Evolutionary conservation across 371 early-diverging fungal species (phyloP).

Genomic region (Zychaea mexicana): DNA sequence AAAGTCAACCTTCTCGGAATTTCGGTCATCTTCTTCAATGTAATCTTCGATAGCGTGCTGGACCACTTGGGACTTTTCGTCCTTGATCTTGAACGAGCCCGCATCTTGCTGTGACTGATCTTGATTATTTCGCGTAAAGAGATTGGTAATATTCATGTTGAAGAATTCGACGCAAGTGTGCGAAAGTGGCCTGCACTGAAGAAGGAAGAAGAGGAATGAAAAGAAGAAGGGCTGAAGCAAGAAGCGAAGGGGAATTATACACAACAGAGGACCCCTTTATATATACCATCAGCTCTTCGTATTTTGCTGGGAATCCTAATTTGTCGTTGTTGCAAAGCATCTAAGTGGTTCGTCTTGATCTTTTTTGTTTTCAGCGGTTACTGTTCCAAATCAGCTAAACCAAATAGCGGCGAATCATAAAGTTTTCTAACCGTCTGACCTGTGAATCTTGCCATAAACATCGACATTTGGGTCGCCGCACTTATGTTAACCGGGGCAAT

Average conservation of each 20-base stretch:
- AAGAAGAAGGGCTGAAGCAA: slow-evolving; percentile 1
- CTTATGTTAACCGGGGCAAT: neutral
- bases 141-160: neutral
- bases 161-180: too few relatives aligned
- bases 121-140: slow-evolving; percentile 2
- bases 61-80: slow-evolving; percentile 28
- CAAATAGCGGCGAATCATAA: slow-evolving; percentile 3
- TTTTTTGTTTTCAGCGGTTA: neutral
- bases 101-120: neutral
- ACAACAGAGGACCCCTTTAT: neutral
- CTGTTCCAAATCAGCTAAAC: slow-evolving; percentile 7
- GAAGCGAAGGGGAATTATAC: neutral
- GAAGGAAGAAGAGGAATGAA: slow-evolving; percentile 1
- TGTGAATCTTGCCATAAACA: neutral
- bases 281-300: neutral
- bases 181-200: neutral
- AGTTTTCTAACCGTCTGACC: slow-evolving; percentile 2
- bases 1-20: slow-evolving; percentile 27
- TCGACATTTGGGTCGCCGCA: neutral
- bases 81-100: neutral
- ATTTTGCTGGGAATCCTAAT: neutral
- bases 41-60: slow-evolving; percentile 37
- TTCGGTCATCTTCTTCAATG: slow-evolving; percentile 19
- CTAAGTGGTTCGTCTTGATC: slow-evolving; percentile 3
- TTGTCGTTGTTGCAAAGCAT: neutral